phyloP scores from a whole-genome alignment of 2,329 filamentous ascomycete genomes.

The Ramularia endophylla region DNA sequence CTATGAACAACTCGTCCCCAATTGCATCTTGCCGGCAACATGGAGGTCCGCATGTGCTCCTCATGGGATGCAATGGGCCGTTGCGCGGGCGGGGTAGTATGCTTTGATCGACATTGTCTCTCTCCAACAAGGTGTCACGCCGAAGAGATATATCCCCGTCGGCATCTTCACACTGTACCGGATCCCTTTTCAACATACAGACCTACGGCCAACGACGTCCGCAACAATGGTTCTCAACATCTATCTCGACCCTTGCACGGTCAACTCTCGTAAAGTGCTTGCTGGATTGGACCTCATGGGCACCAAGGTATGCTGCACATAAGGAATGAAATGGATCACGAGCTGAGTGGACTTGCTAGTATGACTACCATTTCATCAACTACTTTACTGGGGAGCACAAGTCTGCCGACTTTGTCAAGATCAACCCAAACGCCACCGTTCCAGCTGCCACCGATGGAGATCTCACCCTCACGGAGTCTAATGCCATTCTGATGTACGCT shows the following conservation, averaged over 20 bases:
- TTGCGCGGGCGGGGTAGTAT: background rate
- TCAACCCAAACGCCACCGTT: constrained; percentile 36
- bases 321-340: too few species aligned
- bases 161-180: too few species aligned
- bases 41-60: too few species aligned
- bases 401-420: constrained; percentile 29
- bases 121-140: background rate
- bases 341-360: too few species aligned
- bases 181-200: too few species aligned
- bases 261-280: constrained; percentile 40
- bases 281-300: constrained; percentile 35
- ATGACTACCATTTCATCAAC: constrained; percentile 34
- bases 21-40: too few species aligned
- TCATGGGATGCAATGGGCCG: too few species aligned
- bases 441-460: constrained; percentile 37
- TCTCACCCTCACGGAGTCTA: constrained; percentile 37
- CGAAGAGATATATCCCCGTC: background rate
- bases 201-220: background rate
- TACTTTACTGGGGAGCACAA: constrained; percentile 40
- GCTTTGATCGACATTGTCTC: background rate
- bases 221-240: constrained; percentile 26
- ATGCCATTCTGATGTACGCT: constrained; percentile 39
- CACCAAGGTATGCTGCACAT: constrained; percentile 11
- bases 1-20: too few species aligned
- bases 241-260: constrained; percentile 37